Conservation (phyloP, 1,284 basidiomycete genomes). For the Ceraceosorus bombacis region DNA sequence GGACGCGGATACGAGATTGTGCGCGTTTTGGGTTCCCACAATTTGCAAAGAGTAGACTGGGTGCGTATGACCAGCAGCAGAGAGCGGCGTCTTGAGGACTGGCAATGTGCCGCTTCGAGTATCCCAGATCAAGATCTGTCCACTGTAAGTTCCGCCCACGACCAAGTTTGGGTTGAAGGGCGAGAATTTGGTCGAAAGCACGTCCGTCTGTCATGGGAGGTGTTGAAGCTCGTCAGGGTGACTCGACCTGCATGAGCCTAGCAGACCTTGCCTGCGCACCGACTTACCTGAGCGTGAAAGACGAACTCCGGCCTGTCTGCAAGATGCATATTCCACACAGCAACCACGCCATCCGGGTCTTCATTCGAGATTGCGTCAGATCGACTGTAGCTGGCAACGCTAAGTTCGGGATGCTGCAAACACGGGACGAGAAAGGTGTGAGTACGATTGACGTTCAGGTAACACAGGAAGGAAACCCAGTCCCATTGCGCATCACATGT, state of each 20-base stretch:
- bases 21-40: constrained; percentile 95
- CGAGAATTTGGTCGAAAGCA: constrained; percentile 89
- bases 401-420: constrained; percentile 81
- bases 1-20: constrained; percentile 87
- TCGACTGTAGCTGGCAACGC: constrained; percentile 91
- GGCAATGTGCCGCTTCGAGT: constrained; percentile 84
- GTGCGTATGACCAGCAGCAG: constrained; percentile 83
- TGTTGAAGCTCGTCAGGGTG: constrained; percentile 1
- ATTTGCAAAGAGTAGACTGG: constrained; percentile 96
- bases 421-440: background rate
- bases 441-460: too few relatives aligned
- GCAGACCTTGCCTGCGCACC: too few relatives aligned
- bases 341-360: constrained; percentile 81
- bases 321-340: constrained; percentile 93
- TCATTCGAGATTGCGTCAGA: constrained; percentile 64
- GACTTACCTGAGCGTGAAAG: constrained; percentile 80
- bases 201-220: constrained; percentile 66
- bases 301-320: constrained; percentile 92
- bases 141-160: constrained; percentile 95
- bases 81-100: constrained; percentile 89
- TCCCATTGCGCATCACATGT: too few relatives aligned
- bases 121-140: constrained; percentile 97
- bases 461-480: too few relatives aligned
- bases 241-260: background rate
- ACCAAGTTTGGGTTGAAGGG: constrained; percentile 95